phyloP scores from a whole-genome alignment of 495 filamentous ascomycete genomes.

The Gamarada debralockiae region DNA sequence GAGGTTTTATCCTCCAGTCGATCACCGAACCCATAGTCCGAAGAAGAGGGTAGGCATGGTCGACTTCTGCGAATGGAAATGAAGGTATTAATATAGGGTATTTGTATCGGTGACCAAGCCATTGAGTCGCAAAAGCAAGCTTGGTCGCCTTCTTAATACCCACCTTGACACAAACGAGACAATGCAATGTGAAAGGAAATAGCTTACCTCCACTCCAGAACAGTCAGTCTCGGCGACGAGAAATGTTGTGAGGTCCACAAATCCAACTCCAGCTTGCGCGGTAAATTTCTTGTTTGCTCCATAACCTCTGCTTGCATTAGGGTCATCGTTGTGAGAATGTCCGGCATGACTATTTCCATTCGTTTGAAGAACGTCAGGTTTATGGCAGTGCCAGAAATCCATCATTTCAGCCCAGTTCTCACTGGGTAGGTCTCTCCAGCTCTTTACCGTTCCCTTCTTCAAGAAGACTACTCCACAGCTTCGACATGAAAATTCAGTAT shows the following conservation, averaged over 20 bases:
- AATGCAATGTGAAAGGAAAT: slow-evolving; percentile 1
- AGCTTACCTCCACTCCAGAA: slow-evolving; percentile 56
- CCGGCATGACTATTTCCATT: slow-evolving; percentile 5
- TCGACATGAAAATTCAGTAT: slow-evolving; percentile 59
- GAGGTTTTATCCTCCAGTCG: slow-evolving; percentile 32
- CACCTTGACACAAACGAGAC: slow-evolving; percentile 23
- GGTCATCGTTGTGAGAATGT: slow-evolving; percentile 30
- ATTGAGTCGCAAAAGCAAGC: slow-evolving; percentile 49
- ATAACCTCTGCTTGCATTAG: slow-evolving; percentile 58
- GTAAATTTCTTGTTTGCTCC: slow-evolving; percentile 66
- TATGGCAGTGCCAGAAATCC: slow-evolving; percentile 99
- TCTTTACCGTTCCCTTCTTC: slow-evolving; percentile 33
- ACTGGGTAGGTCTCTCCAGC: slow-evolving; percentile 94
- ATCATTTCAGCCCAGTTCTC: slow-evolving; percentile 99
- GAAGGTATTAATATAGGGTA: slow-evolving; percentile 66
- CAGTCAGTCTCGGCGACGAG: slow-evolving; percentile 65
- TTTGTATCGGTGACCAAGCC: slow-evolving; percentile 84
- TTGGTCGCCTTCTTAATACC: slow-evolving; percentile 89
- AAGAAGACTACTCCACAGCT: slow-evolving; percentile 51
- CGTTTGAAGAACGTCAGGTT: slow-evolving; percentile 52
- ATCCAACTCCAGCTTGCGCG: slow-evolving; percentile 59
- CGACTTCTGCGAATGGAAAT: slow-evolving; percentile 25
- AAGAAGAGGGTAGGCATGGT: slow-evolving; percentile 23
- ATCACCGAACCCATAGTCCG: slow-evolving; percentile 28
- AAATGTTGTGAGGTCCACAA: slow-evolving; percentile 78